Evolutionary conservation across 768 basidiomycete genomes (phyloP).

Genomic region (Russula sp.): DNA sequence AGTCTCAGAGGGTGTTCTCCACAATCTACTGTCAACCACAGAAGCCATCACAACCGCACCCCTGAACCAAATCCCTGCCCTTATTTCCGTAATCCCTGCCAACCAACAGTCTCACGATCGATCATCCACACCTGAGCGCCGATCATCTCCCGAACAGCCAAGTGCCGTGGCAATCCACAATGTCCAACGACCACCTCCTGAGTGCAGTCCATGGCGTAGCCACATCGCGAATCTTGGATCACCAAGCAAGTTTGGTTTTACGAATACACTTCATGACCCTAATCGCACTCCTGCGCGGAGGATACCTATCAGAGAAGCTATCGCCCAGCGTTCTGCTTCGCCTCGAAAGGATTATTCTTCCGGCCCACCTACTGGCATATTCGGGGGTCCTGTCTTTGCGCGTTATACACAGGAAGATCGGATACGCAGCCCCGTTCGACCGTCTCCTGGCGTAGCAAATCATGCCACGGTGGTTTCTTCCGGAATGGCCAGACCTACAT

Average conservation of each 20-base stretch:
- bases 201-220: conserved; percentile 28
- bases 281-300: conserved; percentile 29
- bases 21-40: conserved; percentile 14
- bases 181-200: conserved; percentile 27
- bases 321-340: conserved; percentile 19
- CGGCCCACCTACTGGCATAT: conserved; percentile 15
- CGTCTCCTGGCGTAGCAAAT: conserved; percentile 1
- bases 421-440: conserved; percentile 23
- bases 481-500: background rate
- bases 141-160: conserved; percentile 10
- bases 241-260: conserved; percentile 20
- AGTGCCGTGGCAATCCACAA: conserved; percentile 5
- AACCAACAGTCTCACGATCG: background rate
- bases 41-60: conserved; percentile 5
- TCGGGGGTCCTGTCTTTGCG: conserved; percentile 28
- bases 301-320: conserved; percentile 27
- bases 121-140: conserved; percentile 23
- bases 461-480: background rate
- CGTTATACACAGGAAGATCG: conserved; percentile 14
- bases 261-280: conserved; percentile 19
- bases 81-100: conserved; percentile 6
- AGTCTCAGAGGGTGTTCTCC: conserved; percentile 46
- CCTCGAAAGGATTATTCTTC: conserved; percentile 14
- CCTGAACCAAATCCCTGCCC: conserved; percentile 12
- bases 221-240: conserved; percentile 19